phyloP scores from a whole-genome alignment of 208 protist genomes.

The Leishmania aethiopica region DNA sequence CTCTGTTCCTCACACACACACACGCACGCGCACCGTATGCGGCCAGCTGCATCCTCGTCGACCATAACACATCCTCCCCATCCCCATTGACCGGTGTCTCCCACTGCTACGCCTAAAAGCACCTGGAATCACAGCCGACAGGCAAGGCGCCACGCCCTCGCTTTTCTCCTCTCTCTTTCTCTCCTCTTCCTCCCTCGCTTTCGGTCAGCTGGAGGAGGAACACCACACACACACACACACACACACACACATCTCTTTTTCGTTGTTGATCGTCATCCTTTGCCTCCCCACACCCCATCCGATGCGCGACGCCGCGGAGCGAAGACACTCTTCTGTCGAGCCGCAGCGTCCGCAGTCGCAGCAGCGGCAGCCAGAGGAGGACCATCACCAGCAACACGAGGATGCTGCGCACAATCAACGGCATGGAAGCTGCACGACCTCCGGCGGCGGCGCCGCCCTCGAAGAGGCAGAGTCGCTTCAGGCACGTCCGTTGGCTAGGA shows the following conservation, averaged over 20 bases:
- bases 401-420: neutral
- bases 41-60: neutral
- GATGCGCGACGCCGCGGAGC: conserved; percentile 10
- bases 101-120: neutral
- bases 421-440: neutral
- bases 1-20: too few relatives aligned
- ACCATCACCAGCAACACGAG: neutral
- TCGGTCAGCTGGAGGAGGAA: neutral
- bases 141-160: neutral
- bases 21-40: too few relatives aligned
- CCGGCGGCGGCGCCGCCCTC: conserved; percentile 4
- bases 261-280: too few relatives aligned
- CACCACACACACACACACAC: neutral
- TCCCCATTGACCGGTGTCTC: neutral
- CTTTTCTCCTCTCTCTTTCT: neutral
- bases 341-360: neutral
- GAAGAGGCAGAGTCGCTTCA: neutral
- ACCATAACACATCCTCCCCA: neutral
- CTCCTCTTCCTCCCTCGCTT: neutral
- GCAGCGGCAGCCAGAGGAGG: conserved; percentile 14
- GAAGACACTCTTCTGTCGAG: neutral
- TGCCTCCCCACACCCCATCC: neutral
- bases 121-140: neutral
- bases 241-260: neutral
- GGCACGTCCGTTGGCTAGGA: neutral